Base-by-base conservation (phyloP, 257 asterid species). In the Nicotiana attenuata region DNA sequence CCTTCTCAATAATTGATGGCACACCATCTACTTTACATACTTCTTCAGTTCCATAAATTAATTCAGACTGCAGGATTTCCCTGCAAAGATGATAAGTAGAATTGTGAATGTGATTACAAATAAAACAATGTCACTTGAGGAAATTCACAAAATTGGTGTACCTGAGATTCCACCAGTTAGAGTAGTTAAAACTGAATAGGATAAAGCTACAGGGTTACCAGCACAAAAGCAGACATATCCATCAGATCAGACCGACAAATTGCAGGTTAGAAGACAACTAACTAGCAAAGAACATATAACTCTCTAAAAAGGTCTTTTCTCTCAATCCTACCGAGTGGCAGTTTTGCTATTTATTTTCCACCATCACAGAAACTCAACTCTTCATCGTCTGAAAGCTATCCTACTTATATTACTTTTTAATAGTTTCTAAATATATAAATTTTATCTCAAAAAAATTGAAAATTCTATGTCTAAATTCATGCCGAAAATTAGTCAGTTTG, bases 61-160 rank as follows among this genome's bases (percentile, higher is more conserved):
- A 53, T 84, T 90, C 90, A 65, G 86, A 88, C 75, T 87, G 84
- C 50, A 91, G 78, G 68, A 91, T 86, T 66, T 91, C 90, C 85
- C 95, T 89, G 77, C 26, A 28, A 73, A 45, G 64, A 77, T 50
- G 64, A 77, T 24, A 24, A 73, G 38, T 73, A 24, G 79, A 22
- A 24, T 50, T 24, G 63, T 45, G 38, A 47, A 45, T 47, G 61
- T 14, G 60, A 47, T 22, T 22, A 71, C 22, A 71, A 22, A 11
- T 71, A 52, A 71, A 71, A 71, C 38, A 45, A 45, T 45, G 7
- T 71, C 6, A 71, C 22, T 45, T 13, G 60, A 71, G 22, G 60
- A 71, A 20, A 71, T 22, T 47, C 24, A 71, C 60, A 45, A 71
- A 71, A 38, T 45, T 45, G 20, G 20, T 3, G 59, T 24, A 38